Evolutionary conservation across 2,329 filamentous ascomycete genomes (phyloP).

Genomic region (Trichoderma koningiopsis): DNA sequence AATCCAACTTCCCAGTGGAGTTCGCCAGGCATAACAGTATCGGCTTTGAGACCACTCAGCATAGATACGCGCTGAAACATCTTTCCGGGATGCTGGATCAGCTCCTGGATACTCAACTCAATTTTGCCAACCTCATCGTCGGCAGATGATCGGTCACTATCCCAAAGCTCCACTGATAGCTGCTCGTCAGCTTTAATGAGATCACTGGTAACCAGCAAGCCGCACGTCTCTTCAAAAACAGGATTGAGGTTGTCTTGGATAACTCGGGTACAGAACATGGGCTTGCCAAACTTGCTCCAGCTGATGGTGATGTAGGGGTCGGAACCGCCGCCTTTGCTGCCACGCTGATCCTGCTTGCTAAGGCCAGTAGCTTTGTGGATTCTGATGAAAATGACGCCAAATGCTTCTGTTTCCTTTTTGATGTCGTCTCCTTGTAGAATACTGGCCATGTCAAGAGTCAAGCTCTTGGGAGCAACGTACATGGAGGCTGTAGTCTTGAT

Average conservation of each 20-base stretch:
- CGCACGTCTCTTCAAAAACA: conserved; percentile 85
- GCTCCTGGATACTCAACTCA: conserved; percentile 88
- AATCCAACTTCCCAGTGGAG: conserved; percentile 96
- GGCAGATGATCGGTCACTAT: conserved; percentile 87
- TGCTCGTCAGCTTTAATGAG: conserved; percentile 93
- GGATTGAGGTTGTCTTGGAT: conserved; percentile 95
- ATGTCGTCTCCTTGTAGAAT: conserved; percentile 91
- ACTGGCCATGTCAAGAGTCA: conserved; percentile 88
- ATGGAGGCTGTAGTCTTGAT: conserved; percentile 84
- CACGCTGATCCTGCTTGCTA: conserved; percentile 86
- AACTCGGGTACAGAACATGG: conserved; percentile 95
- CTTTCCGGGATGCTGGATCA: conserved; percentile 87
- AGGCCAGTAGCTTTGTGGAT: conserved; percentile 86
- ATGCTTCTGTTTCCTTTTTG: conserved; percentile 81
- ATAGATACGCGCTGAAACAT: conserved; percentile 91
- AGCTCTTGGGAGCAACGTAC: conserved; percentile 92
- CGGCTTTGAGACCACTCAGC: conserved; percentile 78
- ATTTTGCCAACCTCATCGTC: conserved; percentile 96
- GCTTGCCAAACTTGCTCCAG: conserved; percentile 96
- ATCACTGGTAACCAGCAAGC: conserved; percentile 82
- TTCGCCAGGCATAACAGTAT: conserved; percentile 87
- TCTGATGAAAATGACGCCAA: conserved; percentile 89
- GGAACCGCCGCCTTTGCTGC: conserved; percentile 81
- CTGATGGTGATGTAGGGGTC: conserved; percentile 95
- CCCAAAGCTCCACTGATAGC: conserved; percentile 92